Conservation (phyloP, 257 asterid species). For the Capsicum chinense region DNA sequence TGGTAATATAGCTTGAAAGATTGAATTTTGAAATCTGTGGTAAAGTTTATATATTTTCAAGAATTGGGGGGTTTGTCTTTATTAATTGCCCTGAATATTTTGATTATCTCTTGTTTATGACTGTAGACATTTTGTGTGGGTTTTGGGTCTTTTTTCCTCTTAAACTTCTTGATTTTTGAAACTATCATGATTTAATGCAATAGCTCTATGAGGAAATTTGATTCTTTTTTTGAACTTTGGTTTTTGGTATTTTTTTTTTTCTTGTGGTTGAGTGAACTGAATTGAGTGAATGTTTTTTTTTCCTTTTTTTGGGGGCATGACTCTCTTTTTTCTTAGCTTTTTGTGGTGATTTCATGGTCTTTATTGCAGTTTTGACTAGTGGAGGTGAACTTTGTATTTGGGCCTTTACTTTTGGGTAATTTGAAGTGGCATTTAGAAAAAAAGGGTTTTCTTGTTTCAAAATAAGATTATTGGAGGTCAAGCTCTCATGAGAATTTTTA, state of each 20-base stretch:
- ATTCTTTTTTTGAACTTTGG: conserved; percentile 1
- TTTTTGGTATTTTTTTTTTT: not conserved
- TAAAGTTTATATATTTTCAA: not conserved
- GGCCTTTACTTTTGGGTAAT: conserved; percentile 57
- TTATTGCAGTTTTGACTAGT: conserved; percentile 58
- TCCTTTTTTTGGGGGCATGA: not conserved
- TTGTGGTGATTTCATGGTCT: conserved; percentile 42
- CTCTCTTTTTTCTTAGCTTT: not conserved
- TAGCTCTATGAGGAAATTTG: not conserved
- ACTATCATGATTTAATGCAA: not conserved
- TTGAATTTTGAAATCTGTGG: not conserved
- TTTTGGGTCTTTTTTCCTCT: not conserved
- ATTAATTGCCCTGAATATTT: not conserved
- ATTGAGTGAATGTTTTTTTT: not conserved
- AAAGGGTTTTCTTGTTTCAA: conserved; percentile 61
- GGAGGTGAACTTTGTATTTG: conserved; percentile 48
- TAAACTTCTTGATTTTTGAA: not conserved
- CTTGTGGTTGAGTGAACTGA: not conserved
- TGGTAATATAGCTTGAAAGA: not conserved
- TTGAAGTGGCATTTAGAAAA: conserved; percentile 57
- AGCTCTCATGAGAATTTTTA: conserved; percentile 99
- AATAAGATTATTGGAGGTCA: conserved; percentile 60
- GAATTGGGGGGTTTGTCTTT: conserved; percentile 20
- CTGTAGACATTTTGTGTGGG: not conserved
- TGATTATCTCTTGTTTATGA: not conserved